phyloP scores from a whole-genome alignment of 352 stramenopile species.

The Phytophthora ramorum region DNA sequence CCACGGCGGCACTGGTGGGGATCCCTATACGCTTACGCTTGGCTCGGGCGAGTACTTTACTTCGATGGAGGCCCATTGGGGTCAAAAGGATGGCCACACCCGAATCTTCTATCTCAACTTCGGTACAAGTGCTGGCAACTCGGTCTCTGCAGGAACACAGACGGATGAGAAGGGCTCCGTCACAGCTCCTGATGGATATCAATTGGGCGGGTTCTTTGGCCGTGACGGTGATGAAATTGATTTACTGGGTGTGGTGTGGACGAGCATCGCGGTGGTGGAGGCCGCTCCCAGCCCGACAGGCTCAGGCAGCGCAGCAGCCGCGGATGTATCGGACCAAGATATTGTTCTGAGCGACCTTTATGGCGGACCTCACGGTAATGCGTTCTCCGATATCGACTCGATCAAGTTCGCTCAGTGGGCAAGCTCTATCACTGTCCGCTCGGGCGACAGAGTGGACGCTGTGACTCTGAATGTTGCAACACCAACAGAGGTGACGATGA shows the following conservation, averaged over 20 bases:
- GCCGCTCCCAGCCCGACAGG: neutral
- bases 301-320: neutral
- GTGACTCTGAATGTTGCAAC: conserved; percentile 24
- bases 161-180: conserved; percentile 24
- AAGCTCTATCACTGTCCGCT: conserved; percentile 27
- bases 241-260: conserved; percentile 29
- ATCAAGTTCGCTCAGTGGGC: conserved; percentile 25
- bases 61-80: conserved; percentile 31
- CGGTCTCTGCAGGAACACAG: conserved; percentile 20
- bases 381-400: conserved; percentile 29
- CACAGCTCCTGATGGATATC: conserved; percentile 24
- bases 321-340: conserved; percentile 18
- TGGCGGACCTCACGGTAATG: conserved; percentile 26
- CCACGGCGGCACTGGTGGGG: conserved; percentile 26
- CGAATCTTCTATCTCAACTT: conserved; percentile 29
- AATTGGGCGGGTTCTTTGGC: conserved; percentile 32
- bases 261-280: conserved; percentile 24
- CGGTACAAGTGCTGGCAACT: conserved; percentile 23
- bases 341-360: conserved; percentile 28
- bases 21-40: conserved; percentile 19
- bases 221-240: conserved; percentile 35
- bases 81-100: conserved; percentile 27
- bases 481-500: conserved; percentile 24
- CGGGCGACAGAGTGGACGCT: conserved; percentile 24
- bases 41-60: conserved; percentile 20